phyloP scores from a whole-genome alignment of 768 basidiomycete genomes.

The Trametes maxima region DNA sequence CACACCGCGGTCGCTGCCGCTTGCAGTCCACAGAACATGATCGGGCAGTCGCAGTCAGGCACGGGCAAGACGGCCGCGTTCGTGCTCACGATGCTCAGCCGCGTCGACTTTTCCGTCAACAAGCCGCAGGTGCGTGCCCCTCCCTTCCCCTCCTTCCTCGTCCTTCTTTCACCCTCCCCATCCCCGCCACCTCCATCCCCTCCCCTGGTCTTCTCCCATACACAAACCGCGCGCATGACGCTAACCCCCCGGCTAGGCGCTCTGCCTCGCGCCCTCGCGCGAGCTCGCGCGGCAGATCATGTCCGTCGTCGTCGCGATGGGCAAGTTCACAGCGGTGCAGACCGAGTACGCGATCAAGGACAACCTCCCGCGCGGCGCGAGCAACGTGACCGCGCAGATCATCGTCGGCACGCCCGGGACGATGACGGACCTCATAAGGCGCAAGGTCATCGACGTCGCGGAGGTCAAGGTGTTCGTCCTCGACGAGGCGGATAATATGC shows the following conservation, averaged over 20 bases:
- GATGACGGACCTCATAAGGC: constrained; percentile 82
- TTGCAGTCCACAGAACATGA: constrained; percentile 99
- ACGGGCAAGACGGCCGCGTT: constrained; percentile 99
- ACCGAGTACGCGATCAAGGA: constrained; percentile 97
- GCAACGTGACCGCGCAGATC: constrained; percentile 80
- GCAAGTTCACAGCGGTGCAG: constrained; percentile 90
- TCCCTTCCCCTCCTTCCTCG: constrained; percentile 1
- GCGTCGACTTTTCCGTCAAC: constrained; percentile 81
- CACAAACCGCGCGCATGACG: too few relatives aligned
- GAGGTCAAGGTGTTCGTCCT: constrained; percentile 91
- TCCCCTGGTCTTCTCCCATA: too few relatives aligned
- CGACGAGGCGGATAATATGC: constrained; percentile 99
- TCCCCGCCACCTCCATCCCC: too few relatives aligned
- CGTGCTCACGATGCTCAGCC: constrained; percentile 94
- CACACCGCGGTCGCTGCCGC: constrained; percentile 5
- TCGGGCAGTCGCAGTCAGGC: constrained; percentile 98
- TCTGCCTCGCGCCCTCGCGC: constrained; percentile 97
- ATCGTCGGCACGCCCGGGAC: constrained; percentile 98
- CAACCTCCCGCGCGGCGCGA: constrained; percentile 64
- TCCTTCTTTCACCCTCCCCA: too few relatives aligned
- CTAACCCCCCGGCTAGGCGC: constrained; percentile 54
- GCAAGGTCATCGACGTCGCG: constrained; percentile 75
- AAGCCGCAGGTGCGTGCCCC: constrained; percentile 71
- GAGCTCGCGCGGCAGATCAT: constrained; percentile 98
- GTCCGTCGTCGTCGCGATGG: constrained; percentile 92